phyloP scores from a whole-genome alignment of 176 grass and related monocot genomes.

The Raddia distichophylla region DNA sequence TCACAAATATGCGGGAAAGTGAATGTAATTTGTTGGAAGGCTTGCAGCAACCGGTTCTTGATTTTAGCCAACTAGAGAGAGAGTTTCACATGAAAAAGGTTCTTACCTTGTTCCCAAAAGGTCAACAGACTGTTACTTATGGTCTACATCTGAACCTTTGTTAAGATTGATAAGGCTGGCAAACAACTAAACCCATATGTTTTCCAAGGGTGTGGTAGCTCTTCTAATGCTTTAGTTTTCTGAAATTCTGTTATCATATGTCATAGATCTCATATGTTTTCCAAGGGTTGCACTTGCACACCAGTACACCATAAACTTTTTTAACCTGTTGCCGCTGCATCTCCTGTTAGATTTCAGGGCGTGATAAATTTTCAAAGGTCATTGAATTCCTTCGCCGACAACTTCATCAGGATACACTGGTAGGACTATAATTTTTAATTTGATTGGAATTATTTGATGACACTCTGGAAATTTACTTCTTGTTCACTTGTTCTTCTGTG shows the following conservation, averaged over 20 bases:
- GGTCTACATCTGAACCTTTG: neutral
- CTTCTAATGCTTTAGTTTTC: neutral
- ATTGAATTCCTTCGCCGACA: constrained; percentile 86
- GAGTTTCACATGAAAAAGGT: neutral
- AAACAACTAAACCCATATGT: neutral
- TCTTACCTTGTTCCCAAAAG: neutral
- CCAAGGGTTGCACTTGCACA: neutral
- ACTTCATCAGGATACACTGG: constrained; percentile 82
- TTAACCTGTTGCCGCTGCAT: neutral
- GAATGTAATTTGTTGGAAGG: neutral
- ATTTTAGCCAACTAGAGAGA: neutral
- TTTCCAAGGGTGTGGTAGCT: neutral
- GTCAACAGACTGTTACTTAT: neutral
- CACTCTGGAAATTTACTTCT: constrained; percentile 16
- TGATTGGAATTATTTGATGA: neutral
- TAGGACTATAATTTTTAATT: constrained; percentile 22
- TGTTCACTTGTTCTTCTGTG: constrained; percentile 26
- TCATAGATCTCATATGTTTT: neutral
- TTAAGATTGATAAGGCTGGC: neutral
- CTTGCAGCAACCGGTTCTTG: neutral
- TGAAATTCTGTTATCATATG: neutral
- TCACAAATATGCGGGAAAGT: neutral
- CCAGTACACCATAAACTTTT: neutral
- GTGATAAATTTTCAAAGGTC: constrained; percentile 76
- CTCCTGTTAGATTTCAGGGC: constrained; percentile 65